A percentile compares a stretch with the other conserved stretches of the same genome.
Evolutionary conservation across 805 yeast species (phyloP).

Genomic region (Hyphopichia homilentoma): DNA sequence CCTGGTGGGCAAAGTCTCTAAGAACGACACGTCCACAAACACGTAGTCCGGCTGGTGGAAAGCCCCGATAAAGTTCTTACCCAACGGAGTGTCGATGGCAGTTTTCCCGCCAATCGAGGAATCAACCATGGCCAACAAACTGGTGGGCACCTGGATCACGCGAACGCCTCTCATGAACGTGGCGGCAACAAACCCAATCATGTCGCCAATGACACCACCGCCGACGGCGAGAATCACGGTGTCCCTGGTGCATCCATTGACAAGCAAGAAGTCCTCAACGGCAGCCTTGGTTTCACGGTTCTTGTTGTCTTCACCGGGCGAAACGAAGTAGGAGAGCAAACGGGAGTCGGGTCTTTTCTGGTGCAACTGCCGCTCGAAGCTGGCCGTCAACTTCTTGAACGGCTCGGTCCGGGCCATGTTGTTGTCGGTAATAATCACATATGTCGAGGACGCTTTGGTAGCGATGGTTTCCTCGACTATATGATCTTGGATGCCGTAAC

Average conservation of each 20-base stretch:
- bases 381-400: constrained; percentile 42
- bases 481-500: constrained; percentile 73
- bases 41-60: constrained; percentile 95
- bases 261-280: constrained; percentile 84
- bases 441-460: constrained; percentile 77
- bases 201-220: constrained; percentile 98
- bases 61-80: constrained; percentile 94
- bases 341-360: constrained; percentile 52
- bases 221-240: constrained; percentile 93
- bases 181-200: constrained; percentile 99
- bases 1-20: constrained; percentile 84
- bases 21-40: constrained; percentile 81
- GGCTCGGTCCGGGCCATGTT: constrained; percentile 70
- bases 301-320: constrained; percentile 94
- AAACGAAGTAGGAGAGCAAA: constrained; percentile 65
- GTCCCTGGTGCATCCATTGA: constrained; percentile 90
- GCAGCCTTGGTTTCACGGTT: constrained; percentile 84
- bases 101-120: constrained; percentile 98
- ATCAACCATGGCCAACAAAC: constrained; percentile 94
- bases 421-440: constrained; percentile 84
- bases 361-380: constrained; percentile 37
- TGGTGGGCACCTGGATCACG: constrained; percentile 91
- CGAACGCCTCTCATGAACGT: constrained; percentile 98
- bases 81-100: constrained; percentile 94
- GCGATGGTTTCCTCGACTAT: constrained; percentile 64